Evolutionary conservation across 2,329 filamentous ascomycete genomes (phyloP), one percentile per base, ranked within the genome.

Genomic region (Arachnopeziza araneosa): DNA sequence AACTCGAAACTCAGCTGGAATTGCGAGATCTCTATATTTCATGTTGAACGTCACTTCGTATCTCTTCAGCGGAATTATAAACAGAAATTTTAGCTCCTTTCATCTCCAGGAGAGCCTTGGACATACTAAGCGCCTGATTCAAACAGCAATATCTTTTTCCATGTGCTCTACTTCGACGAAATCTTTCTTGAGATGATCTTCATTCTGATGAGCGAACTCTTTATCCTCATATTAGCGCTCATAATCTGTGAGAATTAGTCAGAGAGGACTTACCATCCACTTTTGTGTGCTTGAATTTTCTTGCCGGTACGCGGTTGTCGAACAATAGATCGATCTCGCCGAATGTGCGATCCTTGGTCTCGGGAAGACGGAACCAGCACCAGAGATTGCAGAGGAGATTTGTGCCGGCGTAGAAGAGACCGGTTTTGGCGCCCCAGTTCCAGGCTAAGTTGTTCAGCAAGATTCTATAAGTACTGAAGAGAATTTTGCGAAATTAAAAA

Each of bases 321-420:
- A 96, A 96, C 54, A 96, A 79, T 56, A 93, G 70, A 72, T 96
- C 91, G 59, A 96, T 77, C 75, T 89, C 91, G 3, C 90, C 91
- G 70, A 93, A 96, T 0, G 89, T 89, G 54, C 90, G 84, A 12
- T 88, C 91, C 3, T 79, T 79, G 0, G 91, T 90, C 71, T 96
- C 91, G 0, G 91, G 91, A 0, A 93, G 79, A n/a, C 89, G 83
- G 78, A 91, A 92, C 71, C 84, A 93, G 0, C 88, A 88, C 76
- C 93, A 96, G 19, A 95, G 76, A 69, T 93, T 85, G 76, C 90
- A 95, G 58, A 86, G 75, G 76, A 91, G 90, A 77, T 89, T 93
- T 59, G 89, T 85, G 0, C 83, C 90, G 78, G 81, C 81, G 91
- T 91, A 96, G 79, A 96, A 95, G 76, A 96, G 95, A 26, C 91